These are phyloP conservation scores for Blastocystis hominis DNA, from an alignment of 352 stramenopile genomes.

Conservation along the genomic window DNA sequence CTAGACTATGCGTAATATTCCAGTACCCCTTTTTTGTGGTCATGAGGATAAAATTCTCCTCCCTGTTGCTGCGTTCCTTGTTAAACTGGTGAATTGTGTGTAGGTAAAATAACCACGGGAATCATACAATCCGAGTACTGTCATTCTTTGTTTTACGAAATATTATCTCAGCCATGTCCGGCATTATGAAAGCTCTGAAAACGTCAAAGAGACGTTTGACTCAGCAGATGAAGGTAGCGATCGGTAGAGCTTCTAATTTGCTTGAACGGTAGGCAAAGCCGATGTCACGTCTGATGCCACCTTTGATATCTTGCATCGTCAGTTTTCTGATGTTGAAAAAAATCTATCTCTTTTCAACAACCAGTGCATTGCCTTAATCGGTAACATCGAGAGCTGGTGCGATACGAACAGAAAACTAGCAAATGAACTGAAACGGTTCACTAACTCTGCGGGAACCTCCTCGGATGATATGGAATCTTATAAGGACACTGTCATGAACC, in stretches of 20 bases:
- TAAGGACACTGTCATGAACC: background rate
- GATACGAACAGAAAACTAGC: conserved; percentile 39
- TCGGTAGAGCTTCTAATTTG: background rate
- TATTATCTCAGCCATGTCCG: background rate
- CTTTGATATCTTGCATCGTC: conserved; percentile 38
- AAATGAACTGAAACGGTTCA: conserved; percentile 47
- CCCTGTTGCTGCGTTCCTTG: no score
- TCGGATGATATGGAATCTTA: background rate
- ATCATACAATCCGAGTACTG: no score
- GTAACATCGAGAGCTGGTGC: conserved; percentile 20
- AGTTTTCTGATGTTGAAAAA: conserved; percentile 51
- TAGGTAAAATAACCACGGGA: no score
- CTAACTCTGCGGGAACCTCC: background rate
- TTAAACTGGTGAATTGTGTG: no score
- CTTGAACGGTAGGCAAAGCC: background rate
- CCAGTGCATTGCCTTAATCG: conserved; percentile 11
- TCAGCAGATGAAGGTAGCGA: conserved; percentile 47
- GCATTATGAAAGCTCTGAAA: conserved; percentile 31
- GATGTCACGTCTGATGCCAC: conserved; percentile 38
- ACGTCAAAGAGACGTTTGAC: conserved; percentile 39
- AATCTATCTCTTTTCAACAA: conserved; percentile 24
- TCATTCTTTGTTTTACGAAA: no score
- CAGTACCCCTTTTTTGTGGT: no score
- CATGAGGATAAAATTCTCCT: no score
- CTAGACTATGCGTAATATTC: no score